Conservation (phyloP, 495 filamentous ascomycete species). For the Clavariopsis aquatica region DNA sequence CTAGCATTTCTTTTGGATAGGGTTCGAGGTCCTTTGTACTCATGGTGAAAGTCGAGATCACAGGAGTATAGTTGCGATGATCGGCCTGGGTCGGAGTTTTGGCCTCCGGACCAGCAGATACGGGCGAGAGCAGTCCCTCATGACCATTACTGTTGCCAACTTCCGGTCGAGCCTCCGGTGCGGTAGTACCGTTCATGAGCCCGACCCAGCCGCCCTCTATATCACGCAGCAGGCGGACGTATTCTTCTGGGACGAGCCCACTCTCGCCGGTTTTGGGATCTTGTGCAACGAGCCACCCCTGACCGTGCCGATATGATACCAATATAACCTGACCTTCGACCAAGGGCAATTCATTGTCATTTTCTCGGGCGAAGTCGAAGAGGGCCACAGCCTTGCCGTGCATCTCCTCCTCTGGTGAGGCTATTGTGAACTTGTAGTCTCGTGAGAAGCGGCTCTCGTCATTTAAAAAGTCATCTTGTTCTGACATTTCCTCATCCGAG, state of each 20-base stretch:
- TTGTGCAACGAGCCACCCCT: conserved; percentile 95
- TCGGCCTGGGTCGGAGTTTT: conserved; percentile 39
- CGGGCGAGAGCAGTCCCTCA: conserved; percentile 32
- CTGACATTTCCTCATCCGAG: conserved; percentile 40
- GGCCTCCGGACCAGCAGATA: conserved; percentile 36
- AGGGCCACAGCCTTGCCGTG: conserved; percentile 94
- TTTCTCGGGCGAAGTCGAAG: conserved; percentile 91
- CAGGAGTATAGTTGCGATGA: conserved; percentile 52
- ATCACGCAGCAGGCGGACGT: conserved; percentile 88
- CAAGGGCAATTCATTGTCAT: conserved; percentile 92
- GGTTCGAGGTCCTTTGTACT: conserved; percentile 73
- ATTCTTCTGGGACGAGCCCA: conserved; percentile 93
- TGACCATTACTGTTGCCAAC: conserved; percentile 5
- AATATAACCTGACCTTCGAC: conserved; percentile 95
- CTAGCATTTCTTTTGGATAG: conserved; percentile 56
- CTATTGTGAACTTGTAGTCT: conserved; percentile 93
- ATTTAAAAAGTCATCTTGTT: conserved; percentile 51
- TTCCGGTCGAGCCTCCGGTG: neutral
- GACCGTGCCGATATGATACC: conserved; percentile 92
- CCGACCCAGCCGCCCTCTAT: conserved; percentile 67
- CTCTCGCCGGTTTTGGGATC: conserved; percentile 89
- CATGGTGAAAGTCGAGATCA: conserved; percentile 74
- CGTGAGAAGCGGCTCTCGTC: conserved; percentile 74
- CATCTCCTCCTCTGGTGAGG: conserved; percentile 95
- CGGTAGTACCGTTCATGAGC: conserved; percentile 30